Conservation (phyloP, 2,329 filamentous ascomycete genomes). For the Incumbomyces delicatus region DNA sequence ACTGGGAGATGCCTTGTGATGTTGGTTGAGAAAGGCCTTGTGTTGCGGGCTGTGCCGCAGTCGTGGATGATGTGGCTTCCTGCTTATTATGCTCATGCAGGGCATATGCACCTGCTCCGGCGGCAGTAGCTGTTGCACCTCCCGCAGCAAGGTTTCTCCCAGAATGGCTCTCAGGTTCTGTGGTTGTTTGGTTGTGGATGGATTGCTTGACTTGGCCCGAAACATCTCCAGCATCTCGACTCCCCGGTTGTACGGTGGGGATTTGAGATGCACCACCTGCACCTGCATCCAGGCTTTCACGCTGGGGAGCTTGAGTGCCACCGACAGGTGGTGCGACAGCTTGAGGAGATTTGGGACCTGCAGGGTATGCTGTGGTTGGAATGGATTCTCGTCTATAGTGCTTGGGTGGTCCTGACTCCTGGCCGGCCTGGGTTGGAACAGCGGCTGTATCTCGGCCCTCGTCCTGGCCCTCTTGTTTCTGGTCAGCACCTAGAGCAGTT, state of each 20-base stretch:
- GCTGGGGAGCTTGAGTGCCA: constrained; percentile 5
- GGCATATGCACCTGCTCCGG: constrained; percentile 11
- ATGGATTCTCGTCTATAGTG: constrained; percentile 18
- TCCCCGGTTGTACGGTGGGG: constrained; percentile 2
- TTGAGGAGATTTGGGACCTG: constrained; percentile 12
- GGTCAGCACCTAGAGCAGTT: not conserved
- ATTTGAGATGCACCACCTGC: constrained; percentile 9
- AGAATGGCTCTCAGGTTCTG: constrained; percentile 8
- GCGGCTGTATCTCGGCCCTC: constrained; percentile 7
- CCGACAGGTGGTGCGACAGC: constrained; percentile 17
- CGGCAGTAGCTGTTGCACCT: constrained; percentile 8
- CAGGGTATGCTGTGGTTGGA: constrained; percentile 20
- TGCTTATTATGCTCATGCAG: constrained; percentile 13
- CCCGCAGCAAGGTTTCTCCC: constrained; percentile 10
- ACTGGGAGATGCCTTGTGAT: not conserved
- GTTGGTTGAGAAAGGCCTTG: not conserved
- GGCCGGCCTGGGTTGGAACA: not conserved
- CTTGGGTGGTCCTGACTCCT: constrained; percentile 8
- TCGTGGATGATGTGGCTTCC: not conserved
- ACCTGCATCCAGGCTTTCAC: constrained; percentile 2
- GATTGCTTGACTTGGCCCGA: not conserved
- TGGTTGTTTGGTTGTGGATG: not conserved
- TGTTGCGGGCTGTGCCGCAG: not conserved
- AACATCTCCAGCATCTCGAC: not conserved
- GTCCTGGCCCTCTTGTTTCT: not conserved